Conservation (phyloP, 257 asterid species). For the Lantana camara region DNA sequence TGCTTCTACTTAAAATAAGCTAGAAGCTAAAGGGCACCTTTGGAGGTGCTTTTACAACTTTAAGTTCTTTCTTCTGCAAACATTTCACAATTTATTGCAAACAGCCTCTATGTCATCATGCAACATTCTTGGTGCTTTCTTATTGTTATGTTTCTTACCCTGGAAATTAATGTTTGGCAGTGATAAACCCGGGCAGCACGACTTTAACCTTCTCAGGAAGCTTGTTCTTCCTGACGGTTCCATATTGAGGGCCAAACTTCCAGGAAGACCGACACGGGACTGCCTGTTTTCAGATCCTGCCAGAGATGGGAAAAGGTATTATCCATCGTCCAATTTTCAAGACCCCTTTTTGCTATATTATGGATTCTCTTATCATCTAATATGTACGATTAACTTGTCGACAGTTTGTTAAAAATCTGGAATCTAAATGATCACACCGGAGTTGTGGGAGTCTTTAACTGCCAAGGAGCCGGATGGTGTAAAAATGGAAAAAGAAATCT, state of each 20-base stretch:
- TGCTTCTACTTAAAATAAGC: not conserved
- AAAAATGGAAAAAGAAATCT: conserved; percentile 64
- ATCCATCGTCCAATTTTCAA: not conserved
- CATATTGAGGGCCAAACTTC: conserved; percentile 79
- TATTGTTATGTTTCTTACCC: not conserved
- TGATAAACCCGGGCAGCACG: conserved; percentile 91
- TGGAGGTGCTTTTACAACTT: too few relatives aligned
- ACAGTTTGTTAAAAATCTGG: conserved; percentile 86
- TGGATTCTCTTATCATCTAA: not conserved
- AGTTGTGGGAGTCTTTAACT: conserved; percentile 72
- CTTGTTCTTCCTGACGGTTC: conserved; percentile 93
- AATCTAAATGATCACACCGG: conserved; percentile 74
- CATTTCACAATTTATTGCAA: too few relatives aligned
- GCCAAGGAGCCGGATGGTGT: conserved; percentile 94
- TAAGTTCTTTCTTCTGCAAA: too few relatives aligned
- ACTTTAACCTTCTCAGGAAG: conserved; percentile 71
- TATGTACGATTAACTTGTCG: conserved; percentile 1
- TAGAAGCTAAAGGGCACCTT: too few relatives aligned
- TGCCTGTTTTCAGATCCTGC: conserved; percentile 92
- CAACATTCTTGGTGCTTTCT: too few relatives aligned
- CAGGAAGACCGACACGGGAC: conserved; percentile 92
- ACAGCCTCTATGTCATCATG: too few relatives aligned
- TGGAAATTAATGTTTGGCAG: conserved; percentile 40
- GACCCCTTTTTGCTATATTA: not conserved
- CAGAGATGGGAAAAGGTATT: conserved; percentile 87